A percentile compares a stretch with the other conserved stretches of the same genome.
Conservation (phyloP, 179 eudicot species). For the Silene noctiflora region DNA sequence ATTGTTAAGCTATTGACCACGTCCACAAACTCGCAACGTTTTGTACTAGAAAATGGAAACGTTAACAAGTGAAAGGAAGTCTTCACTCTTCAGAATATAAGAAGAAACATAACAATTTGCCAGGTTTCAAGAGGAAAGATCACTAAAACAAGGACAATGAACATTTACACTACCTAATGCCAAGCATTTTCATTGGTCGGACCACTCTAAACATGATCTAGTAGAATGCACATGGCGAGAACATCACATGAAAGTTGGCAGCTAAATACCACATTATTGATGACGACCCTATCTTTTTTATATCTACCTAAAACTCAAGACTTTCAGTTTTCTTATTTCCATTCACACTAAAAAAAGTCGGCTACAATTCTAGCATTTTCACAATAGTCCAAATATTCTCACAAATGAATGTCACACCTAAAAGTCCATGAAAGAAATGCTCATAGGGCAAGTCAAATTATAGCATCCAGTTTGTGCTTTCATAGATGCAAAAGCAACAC, state of each 20-base stretch:
- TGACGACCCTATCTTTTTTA: background rate
- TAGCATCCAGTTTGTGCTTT: background rate
- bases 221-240: background rate
- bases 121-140: too few relatives aligned
- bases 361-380: background rate
- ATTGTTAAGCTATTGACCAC: background rate
- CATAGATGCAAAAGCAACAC: slow-evolving; percentile 5
- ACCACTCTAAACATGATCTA: slow-evolving; percentile 1
- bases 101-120: too few relatives aligned
- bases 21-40: background rate
- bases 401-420: background rate
- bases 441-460: background rate
- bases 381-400: background rate
- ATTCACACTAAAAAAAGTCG: background rate
- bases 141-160: too few relatives aligned
- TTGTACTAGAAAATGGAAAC: background rate
- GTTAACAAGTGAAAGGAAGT: background rate
- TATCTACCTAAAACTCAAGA: background rate
- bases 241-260: background rate
- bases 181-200: background rate
- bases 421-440: background rate
- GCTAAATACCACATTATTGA: background rate
- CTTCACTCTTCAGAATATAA: too few relatives aligned
- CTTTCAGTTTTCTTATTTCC: background rate
- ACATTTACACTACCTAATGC: too few relatives aligned